Base-by-base conservation (phyloP, 176 grass and related monocot species). In the Cenchrus fungigraminus region DNA sequence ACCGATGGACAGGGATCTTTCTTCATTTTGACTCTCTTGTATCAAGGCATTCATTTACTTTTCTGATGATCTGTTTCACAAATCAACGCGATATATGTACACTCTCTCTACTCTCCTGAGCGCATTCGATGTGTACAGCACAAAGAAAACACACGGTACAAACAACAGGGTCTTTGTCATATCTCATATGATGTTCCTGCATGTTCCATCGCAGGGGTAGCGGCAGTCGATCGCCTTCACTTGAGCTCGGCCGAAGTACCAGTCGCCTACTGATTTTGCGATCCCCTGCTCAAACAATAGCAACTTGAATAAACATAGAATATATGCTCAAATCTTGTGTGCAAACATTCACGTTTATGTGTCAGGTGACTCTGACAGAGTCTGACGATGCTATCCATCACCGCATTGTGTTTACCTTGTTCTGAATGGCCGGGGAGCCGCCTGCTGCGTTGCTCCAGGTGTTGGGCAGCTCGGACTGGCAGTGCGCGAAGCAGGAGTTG, bases 401-500 rank as follows among this genome's bases (percentile, higher is more conserved):
- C n/a, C 15, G 19, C 34, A 19, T 11, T 29, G 20, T 3, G 5
- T 46, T 46, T 88, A 97, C 92, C 88, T 90, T 95, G 68, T 86
- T 94, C 19, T 62, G 55, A 47, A 98, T 84, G 15, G 75, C 20
- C 34, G 93, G 96, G 40, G 91, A 85, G 60, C 89, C 86, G 9
- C 53, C 84, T 53, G 82, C 42, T 10, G 14, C 22, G 2, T 8
- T 28, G 56, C 80, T 85, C 96, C 96, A 98, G 8, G 87, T 98
- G 0, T 47, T 47, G 7, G 84, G 85, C 16, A 31, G 73, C 45
- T 77, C 91, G 5, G 93, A 92, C 78, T 98, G 96, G 71, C 96
- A 95, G 78, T 98, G 96, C 3, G 89, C 60, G 80, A 98, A 98
- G 45, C 96, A 98, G 6, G 96, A 98, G 89, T 95, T 98, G 61